A percentile compares a stretch with the other conserved stretches of the same genome.
Evolutionary conservation across 1,284 basidiomycete genomes (phyloP).

Genomic region (Trichosporon inkin): DNA sequence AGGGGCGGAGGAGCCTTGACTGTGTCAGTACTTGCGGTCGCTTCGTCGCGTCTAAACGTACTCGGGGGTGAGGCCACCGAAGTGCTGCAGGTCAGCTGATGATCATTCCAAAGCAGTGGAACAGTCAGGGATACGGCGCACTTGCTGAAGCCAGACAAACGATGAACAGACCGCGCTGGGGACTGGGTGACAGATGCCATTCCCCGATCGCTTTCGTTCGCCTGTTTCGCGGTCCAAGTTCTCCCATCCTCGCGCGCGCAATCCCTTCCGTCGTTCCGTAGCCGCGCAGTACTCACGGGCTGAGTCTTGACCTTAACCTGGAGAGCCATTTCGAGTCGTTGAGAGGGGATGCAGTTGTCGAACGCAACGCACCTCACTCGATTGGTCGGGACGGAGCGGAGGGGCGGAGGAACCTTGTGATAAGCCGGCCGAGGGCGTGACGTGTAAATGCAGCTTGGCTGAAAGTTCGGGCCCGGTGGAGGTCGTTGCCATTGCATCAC

Average conservation of each 20-base stretch:
- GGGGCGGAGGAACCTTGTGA: conserved; percentile 7
- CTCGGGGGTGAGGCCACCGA: conserved; percentile 37
- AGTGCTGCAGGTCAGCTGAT: conserved; percentile 24
- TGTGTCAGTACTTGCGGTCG: not conserved
- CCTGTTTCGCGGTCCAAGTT: not conserved
- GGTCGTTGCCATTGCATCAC: conserved; percentile 7
- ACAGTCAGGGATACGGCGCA: not conserved
- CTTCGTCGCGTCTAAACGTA: conserved; percentile 18
- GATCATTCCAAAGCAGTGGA: not conserved
- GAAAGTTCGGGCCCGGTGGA: conserved; percentile 8
- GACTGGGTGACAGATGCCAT: no score
- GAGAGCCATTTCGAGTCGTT: conserved; percentile 17
- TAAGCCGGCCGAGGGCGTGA: not conserved
- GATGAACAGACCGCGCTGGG: no score
- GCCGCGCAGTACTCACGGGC: conserved; percentile 16
- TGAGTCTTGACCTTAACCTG: conserved; percentile 17
- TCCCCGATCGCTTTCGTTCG: not conserved
- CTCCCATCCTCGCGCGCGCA: not conserved
- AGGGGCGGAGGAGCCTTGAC: conserved; percentile 36
- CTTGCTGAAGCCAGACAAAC: not conserved
- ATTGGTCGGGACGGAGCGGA: conserved; percentile 5
- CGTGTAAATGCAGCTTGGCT: not conserved
- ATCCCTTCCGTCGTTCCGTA: not conserved
- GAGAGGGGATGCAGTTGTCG: not conserved
- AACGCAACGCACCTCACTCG: not conserved